Percentiles rank a stretch among this genome's conserved stretches.
phyloP scores from a whole-genome alignment of 768 basidiomycete species.

The Mrakia hoshinonis region DNA sequence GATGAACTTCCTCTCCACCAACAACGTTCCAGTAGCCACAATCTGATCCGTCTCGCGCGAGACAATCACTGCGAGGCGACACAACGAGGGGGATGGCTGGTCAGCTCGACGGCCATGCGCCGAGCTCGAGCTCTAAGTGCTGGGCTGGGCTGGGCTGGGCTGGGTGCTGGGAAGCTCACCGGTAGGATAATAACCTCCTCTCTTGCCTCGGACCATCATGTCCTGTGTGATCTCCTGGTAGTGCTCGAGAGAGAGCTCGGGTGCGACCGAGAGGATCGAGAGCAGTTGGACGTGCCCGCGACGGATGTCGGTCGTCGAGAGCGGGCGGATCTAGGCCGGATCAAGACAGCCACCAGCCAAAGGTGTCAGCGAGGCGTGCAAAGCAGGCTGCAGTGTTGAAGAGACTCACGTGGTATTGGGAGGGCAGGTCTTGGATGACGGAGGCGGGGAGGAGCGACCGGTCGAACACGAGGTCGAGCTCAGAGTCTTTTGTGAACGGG shows the following conservation, averaged over 20 bases:
- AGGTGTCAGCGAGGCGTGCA: not conserved
- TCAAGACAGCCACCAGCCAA: not conserved
- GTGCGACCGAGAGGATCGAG: slow-evolving; percentile 58
- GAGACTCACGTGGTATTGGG: slow-evolving; percentile 57
- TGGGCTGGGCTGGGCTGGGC: not conserved
- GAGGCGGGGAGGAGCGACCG: slow-evolving; percentile 60
- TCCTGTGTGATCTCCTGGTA: slow-evolving; percentile 46
- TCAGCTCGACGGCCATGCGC: not conserved
- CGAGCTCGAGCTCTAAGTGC: not conserved
- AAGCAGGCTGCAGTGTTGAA: too few species aligned
- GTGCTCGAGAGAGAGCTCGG: slow-evolving; percentile 56
- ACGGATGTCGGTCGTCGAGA: slow-evolving; percentile 71
- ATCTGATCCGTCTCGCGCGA: slow-evolving; percentile 64
- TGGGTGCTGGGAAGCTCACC: not conserved
- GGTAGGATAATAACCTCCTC: slow-evolving; percentile 25
- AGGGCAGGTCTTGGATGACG: slow-evolving; percentile 53
- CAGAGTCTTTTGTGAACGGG: slow-evolving; percentile 52
- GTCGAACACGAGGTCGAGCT: slow-evolving; percentile 71
- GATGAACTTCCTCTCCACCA: slow-evolving; percentile 92
- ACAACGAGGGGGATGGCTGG: not conserved
- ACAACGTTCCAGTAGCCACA: slow-evolving; percentile 70
- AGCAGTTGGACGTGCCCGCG: slow-evolving; percentile 80
- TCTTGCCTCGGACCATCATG: slow-evolving; percentile 15
- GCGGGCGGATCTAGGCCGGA: slow-evolving; percentile 67
- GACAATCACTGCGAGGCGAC: slow-evolving; percentile 54